Evolutionary conservation across 2,329 filamentous ascomycete species (phyloP).

Genomic region (Geosmithia morbida): DNA sequence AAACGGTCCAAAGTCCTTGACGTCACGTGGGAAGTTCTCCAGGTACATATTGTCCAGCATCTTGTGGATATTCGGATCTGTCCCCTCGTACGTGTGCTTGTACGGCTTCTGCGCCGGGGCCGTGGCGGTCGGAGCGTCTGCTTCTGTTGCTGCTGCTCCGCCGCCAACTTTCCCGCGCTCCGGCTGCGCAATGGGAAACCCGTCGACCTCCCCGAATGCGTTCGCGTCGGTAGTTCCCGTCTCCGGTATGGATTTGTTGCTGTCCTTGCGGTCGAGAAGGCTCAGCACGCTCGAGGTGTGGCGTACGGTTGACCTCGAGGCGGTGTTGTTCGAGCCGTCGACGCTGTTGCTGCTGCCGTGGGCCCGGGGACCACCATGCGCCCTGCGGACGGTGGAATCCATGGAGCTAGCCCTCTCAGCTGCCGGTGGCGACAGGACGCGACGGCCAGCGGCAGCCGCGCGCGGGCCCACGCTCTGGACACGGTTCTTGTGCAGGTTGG

Average conservation of each 20-base stretch:
- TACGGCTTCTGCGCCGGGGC: not conserved
- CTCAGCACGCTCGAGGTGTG: conserved; percentile 45
- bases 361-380: not conserved
- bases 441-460: conserved; percentile 10
- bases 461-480: conserved; percentile 19
- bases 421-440: conserved; percentile 15
- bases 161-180: not conserved
- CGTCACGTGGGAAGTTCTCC: conserved; percentile 52
- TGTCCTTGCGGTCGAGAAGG: conserved; percentile 43
- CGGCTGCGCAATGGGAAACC: conserved; percentile 28
- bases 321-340: not conserved
- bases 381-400: not conserved
- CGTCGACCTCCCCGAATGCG: conserved; percentile 45
- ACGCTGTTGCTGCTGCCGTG: not conserved
- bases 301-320: conserved; percentile 30
- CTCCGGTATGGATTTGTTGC: conserved; percentile 41
- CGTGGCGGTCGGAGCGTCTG: conserved; percentile 3
- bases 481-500: conserved; percentile 34
- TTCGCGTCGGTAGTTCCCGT: conserved; percentile 44
- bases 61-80: conserved; percentile 51
- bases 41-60: conserved; percentile 78
- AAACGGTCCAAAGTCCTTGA: conserved; percentile 62
- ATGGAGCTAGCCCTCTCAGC: conserved; percentile 17
- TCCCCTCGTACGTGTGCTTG: conserved; percentile 76
- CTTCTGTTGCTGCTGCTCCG: not conserved